phyloP scores from a whole-genome alignment of 1,139 yeast species.

The Candida glucosophila region DNA sequence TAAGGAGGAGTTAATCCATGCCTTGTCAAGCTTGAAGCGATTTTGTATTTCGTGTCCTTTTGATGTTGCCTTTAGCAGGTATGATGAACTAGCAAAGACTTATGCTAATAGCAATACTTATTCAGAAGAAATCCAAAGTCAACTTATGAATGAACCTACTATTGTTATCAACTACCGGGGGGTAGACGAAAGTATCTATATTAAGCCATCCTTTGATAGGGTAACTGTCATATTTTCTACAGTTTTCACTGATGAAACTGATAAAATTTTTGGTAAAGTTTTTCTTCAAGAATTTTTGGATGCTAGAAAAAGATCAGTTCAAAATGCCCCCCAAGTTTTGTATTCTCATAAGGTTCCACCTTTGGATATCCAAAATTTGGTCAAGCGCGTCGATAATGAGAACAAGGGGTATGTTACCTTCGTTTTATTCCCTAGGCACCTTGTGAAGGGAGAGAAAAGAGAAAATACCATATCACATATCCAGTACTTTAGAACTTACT shows the following conservation, averaged over 20 bases:
- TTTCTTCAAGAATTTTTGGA: slow-evolving; percentile 94
- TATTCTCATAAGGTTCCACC: slow-evolving; percentile 92
- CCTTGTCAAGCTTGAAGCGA: slow-evolving; percentile 71
- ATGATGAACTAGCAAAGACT: slow-evolving; percentile 56
- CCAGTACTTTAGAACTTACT: slow-evolving; percentile 87
- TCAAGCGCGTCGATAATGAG: slow-evolving; percentile 31
- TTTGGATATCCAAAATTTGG: slow-evolving; percentile 56
- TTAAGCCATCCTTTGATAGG: slow-evolving; percentile 90
- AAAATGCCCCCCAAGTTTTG: slow-evolving; percentile 96
- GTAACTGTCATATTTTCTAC: slow-evolving; percentile 95
- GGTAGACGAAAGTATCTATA: slow-evolving; percentile 73
- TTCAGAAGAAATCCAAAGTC: slow-evolving; percentile 42
- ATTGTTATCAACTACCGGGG: slow-evolving; percentile 84
- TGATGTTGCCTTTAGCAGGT: slow-evolving; percentile 73
- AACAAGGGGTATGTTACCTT: slow-evolving; percentile 69
- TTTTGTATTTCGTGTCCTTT: slow-evolving; percentile 91
- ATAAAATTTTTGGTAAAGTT: slow-evolving; percentile 88
- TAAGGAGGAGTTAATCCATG: slow-evolving; percentile 44
- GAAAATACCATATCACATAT: slow-evolving; percentile 84
- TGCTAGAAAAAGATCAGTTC: slow-evolving; percentile 92
- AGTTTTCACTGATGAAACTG: slow-evolving; percentile 93
- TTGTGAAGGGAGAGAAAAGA: slow-evolving; percentile 61
- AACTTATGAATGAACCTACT: slow-evolving; percentile 46
- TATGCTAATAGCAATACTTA: slow-evolving; percentile 41
- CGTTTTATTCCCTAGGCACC: slow-evolving; percentile 68